Evolutionary conservation across 139 green algal genomes (phyloP).

Genomic region (Chlorella sp.): DNA sequence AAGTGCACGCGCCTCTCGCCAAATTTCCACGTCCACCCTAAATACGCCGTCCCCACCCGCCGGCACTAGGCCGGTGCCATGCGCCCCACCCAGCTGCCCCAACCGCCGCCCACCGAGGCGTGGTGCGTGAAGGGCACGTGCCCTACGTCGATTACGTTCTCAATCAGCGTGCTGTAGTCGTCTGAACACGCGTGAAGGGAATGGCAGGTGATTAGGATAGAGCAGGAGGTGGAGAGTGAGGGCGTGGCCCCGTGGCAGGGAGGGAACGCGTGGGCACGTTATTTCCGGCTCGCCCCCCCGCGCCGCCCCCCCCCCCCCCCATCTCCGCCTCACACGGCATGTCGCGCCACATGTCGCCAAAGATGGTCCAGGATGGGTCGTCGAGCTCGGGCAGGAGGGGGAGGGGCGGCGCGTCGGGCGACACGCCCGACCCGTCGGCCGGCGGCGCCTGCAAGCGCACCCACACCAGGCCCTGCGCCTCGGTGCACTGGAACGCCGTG

Average conservation of each 20-base stretch:
- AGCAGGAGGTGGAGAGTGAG: not conserved
- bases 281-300: no score
- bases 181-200: constrained; percentile 34
- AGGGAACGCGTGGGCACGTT: no score
- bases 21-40: no score
- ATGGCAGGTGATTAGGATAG: not conserved
- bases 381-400: constrained; percentile 36
- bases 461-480: constrained; percentile 53
- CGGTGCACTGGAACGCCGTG: constrained; percentile 39
- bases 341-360: constrained; percentile 37
- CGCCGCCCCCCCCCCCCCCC: not conserved
- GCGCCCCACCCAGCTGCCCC: no score
- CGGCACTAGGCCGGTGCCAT: no score
- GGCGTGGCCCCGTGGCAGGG: no score
- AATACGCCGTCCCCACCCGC: no score
- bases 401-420: not conserved
- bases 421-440: constrained; percentile 8
- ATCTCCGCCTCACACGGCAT: not conserved
- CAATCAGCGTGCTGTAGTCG: constrained; percentile 47
- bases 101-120: no score
- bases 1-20: no score
- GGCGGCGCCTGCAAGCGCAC: constrained; percentile 34
- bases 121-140: constrained; percentile 66
- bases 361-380: constrained; percentile 23
- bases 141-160: constrained; percentile 51